Conservation (phyloP, 2,329 filamentous ascomycete species). For the Microsporum canis region DNA sequence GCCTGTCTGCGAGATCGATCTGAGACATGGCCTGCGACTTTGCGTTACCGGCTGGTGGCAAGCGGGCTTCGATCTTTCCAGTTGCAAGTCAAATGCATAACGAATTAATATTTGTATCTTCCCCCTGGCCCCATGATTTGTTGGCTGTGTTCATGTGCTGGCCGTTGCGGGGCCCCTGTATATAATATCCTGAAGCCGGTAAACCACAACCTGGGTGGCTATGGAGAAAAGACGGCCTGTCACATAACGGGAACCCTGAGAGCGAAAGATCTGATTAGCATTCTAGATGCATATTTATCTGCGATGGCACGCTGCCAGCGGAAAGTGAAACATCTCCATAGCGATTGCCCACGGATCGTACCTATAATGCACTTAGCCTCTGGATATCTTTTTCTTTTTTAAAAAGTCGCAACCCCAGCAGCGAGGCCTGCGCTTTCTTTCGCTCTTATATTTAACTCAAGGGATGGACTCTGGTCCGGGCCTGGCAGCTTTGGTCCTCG, state of each 20-base stretch:
- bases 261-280: not conserved
- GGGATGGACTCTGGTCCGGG: not conserved
- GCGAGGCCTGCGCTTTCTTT: not conserved
- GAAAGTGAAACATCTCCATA: slow-evolving; percentile 1
- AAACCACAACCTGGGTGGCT: not conserved
- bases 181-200: not conserved
- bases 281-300: not conserved
- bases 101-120: not conserved
- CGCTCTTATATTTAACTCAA: not conserved
- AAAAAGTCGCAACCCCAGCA: not conserved
- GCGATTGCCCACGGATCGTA: not conserved
- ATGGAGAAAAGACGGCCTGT: not conserved
- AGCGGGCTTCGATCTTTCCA: not conserved
- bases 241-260: not conserved
- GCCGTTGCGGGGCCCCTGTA: not conserved
- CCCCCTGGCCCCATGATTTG: not conserved
- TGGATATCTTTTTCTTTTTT: not conserved
- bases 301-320: not conserved
- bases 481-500: not conserved
- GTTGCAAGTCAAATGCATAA: not conserved
- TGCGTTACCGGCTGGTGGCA: not conserved
- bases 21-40: not conserved
- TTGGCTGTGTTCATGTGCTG: not conserved
- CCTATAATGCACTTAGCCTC: not conserved
- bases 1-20: not conserved